Base-by-base conservation (phyloP, 1,284 basidiomycete genomes). In the Naganishia albida region DNA sequence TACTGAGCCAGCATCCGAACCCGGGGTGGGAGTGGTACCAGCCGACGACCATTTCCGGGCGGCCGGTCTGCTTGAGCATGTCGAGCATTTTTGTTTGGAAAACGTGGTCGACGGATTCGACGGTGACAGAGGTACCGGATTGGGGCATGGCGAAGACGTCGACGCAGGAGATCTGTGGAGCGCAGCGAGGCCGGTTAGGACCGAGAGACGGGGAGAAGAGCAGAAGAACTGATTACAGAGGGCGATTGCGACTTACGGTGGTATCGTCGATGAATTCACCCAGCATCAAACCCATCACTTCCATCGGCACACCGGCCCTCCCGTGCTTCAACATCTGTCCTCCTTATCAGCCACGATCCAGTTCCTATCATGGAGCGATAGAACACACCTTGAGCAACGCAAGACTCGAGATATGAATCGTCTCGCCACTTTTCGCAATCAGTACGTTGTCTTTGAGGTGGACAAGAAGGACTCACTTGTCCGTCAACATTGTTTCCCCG, bases 21-120 rank as follows among this genome's bases (percentile, higher is more conserved):
- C 96, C 96, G 62, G 96, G 96, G 82, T 99, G 96, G 54, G 96
- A 99, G 80, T 99, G 96, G 78, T 99, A 99, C 96, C 96, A 99
- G 8, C 96, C 96, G 0, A 99, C 96, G 12, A 99, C 96, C 87
- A 90, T 93, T 82, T 99, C 96, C 54, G 95, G 92, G 72, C 94
- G 83, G 67, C 96, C 96, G 1, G 96, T 99, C 82, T 99, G 96
- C 81, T 99, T 99, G 73, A 99, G 81, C 93, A 99, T 99, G 71
- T 99, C 96, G 67, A 98, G 83, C 96, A 99, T 99, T 80, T 90
- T 97, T 18, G 88, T 90, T 80, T 99, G 96, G 81, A 99, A 99
- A 40, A 99, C 96, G 71, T 98, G 93, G 80, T 99, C 96, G 2
- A 99, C 96, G 15, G 95, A 96, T 80, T 99, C 95, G 70, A 99